A percentile compares a stretch with the other conserved stretches of the same genome.
phyloP scores from a whole-genome alignment of 1,284 basidiomycete species.

The Malassezia sympodialis region DNA sequence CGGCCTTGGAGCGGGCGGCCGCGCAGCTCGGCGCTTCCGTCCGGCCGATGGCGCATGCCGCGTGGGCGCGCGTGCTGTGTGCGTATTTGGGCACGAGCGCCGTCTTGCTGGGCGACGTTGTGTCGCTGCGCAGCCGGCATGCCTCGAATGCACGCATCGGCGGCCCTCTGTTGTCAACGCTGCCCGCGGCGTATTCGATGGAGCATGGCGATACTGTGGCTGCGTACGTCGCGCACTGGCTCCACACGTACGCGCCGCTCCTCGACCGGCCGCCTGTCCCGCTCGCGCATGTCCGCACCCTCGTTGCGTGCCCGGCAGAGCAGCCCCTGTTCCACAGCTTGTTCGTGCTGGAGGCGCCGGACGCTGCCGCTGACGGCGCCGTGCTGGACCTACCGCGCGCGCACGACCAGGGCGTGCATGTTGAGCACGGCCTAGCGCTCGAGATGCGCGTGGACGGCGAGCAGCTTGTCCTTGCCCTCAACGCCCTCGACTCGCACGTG shows the following conservation, averaged over 20 bases:
- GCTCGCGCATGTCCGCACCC: constrained; percentile 25
- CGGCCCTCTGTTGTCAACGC: constrained; percentile 40
- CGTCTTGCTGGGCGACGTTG: constrained; percentile 41
- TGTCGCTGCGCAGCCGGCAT: constrained; percentile 28
- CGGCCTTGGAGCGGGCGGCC: constrained; percentile 24
- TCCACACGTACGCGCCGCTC: constrained; percentile 25
- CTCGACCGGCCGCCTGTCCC: constrained; percentile 25
- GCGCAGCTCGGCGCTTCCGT: constrained; percentile 32
- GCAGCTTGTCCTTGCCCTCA: constrained; percentile 26
- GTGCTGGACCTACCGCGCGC: constrained; percentile 18
- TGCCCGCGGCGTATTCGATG: constrained; percentile 34
- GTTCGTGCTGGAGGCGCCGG: constrained; percentile 41
- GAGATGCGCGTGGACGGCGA: constrained; percentile 26
- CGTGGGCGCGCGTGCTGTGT: constrained; percentile 42
- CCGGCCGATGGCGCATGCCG: constrained; percentile 44
- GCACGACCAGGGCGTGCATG: constrained; percentile 30
- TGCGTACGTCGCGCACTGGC: constrained; percentile 22
- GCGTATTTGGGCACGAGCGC: constrained; percentile 35
- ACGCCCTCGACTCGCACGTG: constrained; percentile 21
- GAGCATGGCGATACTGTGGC: constrained; percentile 10
- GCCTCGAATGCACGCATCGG: constrained; percentile 26
- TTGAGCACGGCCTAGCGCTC: constrained; percentile 39
- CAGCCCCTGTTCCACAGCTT: constrained; percentile 40
- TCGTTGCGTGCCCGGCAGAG: constrained; percentile 27
- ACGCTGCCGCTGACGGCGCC: constrained; percentile 2